A percentile compares a stretch with the other conserved stretches of the same genome.
These are phyloP conservation scores for Prunus padus DNA, from an alignment of 306 rosid species.

Conservation along the genomic window DNA sequence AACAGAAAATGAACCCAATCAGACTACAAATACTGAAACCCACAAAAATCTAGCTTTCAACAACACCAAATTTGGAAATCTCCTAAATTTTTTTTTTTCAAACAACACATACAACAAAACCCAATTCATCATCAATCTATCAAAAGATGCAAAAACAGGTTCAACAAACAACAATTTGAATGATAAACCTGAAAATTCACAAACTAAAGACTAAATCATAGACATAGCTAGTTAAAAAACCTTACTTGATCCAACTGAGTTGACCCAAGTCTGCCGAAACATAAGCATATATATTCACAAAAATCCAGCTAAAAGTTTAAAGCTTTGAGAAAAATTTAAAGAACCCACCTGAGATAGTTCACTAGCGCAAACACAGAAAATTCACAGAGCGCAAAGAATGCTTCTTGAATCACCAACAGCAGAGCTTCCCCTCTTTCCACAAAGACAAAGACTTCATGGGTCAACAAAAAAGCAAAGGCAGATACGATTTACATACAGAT, in stretches of 20 bases:
- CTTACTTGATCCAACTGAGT: conserved; percentile 19
- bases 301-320: not conserved
- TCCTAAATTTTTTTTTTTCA: too few species aligned
- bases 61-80: conserved; percentile 8
- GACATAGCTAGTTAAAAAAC: not conserved
- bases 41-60: conserved; percentile 3
- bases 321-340: conserved; percentile 3
- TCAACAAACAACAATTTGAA: conserved; percentile 2
- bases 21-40: not conserved
- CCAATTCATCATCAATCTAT: conserved; percentile 11
- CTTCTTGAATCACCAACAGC: conserved; percentile 13
- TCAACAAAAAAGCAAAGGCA: conserved; percentile 10
- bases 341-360: conserved; percentile 35
- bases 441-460: conserved; percentile 17
- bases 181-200: conserved; percentile 7
- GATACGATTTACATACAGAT: not conserved
- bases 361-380: not conserved
- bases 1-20: not conserved
- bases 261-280: conserved; percentile 7
- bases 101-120: not conserved
- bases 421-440: conserved; percentile 8
- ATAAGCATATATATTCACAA: not conserved
- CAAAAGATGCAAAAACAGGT: not conserved
- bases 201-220: not conserved
- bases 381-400: conserved; percentile 12